Evolutionary conservation across 306 rosid genomes (phyloP).

Genomic region (Hippophae tibetana): DNA sequence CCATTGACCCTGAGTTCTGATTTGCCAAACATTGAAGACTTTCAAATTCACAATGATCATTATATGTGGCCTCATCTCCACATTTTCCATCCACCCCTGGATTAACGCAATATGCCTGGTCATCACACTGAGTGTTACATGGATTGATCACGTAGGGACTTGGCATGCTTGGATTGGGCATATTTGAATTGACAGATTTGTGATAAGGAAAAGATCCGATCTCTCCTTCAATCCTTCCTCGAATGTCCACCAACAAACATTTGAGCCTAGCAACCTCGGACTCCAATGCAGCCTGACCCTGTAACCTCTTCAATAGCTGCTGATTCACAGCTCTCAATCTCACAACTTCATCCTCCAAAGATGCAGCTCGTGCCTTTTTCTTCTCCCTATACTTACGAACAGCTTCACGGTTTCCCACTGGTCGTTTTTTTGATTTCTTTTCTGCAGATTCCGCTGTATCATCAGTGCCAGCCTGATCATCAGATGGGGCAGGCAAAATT

Average conservation of each 20-base stretch:
- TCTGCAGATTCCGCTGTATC: slow-evolving; percentile 77
- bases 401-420: slow-evolving; percentile 74
- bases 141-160: slow-evolving; percentile 66
- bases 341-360: slow-evolving; percentile 82
- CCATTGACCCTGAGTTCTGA: slow-evolving; percentile 50
- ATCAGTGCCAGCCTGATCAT: slow-evolving; percentile 60
- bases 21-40: slow-evolving; percentile 57
- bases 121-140: slow-evolving; percentile 77
- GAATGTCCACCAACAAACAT: slow-evolving; percentile 88
- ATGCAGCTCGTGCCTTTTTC: slow-evolving; percentile 83
- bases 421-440: slow-evolving; percentile 64
- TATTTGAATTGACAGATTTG: slow-evolving; percentile 39
- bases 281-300: slow-evolving; percentile 81
- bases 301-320: slow-evolving; percentile 80
- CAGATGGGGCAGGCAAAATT: slow-evolving; percentile 53
- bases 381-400: slow-evolving; percentile 96
- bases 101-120: slow-evolving; percentile 60
- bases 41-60: slow-evolving; percentile 68
- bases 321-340: slow-evolving; percentile 71
- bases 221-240: slow-evolving; percentile 97
- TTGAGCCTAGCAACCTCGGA: slow-evolving; percentile 83
- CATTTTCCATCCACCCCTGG: slow-evolving; percentile 49
- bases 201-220: slow-evolving; percentile 88
- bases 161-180: slow-evolving; percentile 24
- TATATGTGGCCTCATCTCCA: slow-evolving; percentile 31